Evolutionary conservation across 2,329 filamentous ascomycete genomes (phyloP).

Genomic region (Drechmeria coniospora): DNA sequence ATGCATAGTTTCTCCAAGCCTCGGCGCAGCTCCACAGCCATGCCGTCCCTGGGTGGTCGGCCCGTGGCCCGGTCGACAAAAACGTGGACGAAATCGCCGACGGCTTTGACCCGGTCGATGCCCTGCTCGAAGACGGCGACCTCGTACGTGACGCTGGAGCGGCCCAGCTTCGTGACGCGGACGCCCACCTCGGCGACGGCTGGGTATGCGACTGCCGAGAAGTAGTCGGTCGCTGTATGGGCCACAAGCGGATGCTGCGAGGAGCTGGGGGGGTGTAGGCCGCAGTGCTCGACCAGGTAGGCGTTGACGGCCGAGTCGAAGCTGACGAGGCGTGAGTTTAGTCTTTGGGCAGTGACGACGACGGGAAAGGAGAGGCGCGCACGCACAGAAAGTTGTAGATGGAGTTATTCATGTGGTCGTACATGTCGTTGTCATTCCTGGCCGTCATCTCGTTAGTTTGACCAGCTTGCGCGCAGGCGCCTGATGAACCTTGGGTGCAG

Average conservation of each 20-base stretch:
- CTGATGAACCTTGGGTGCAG: no score
- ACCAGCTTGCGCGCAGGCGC: no score
- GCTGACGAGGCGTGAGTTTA: slow-evolving; percentile 21
- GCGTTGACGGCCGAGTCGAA: slow-evolving; percentile 86
- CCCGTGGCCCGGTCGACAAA: slow-evolving; percentile 66
- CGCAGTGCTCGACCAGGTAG: slow-evolving; percentile 69
- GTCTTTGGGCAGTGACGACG: neutral
- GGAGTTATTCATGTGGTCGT: slow-evolving; percentile 83
- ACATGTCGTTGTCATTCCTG: slow-evolving; percentile 92
- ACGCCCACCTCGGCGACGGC: slow-evolving; percentile 68
- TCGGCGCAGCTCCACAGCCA: slow-evolving; percentile 41
- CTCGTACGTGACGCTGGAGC: slow-evolving; percentile 80
- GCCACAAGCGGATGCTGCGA: slow-evolving; percentile 71
- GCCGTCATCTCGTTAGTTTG: slow-evolving; percentile 73
- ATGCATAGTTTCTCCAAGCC: slow-evolving; percentile 38
- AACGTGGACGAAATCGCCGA: slow-evolving; percentile 76
- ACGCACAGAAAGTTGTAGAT: slow-evolving; percentile 64
- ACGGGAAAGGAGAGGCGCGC: slow-evolving; percentile 1
- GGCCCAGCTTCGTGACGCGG: slow-evolving; percentile 69
- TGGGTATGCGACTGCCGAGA: slow-evolving; percentile 68
- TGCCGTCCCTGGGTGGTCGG: slow-evolving; percentile 49
- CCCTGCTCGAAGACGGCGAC: slow-evolving; percentile 71
- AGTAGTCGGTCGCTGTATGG: slow-evolving; percentile 73
- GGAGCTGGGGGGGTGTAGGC: slow-evolving; percentile 53
- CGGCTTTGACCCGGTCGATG: slow-evolving; percentile 59